Evolutionary conservation across 805 yeast genomes (phyloP), one percentile per base, ranked within the genome.

Genomic region (Isabelozyma rhagii): DNA sequence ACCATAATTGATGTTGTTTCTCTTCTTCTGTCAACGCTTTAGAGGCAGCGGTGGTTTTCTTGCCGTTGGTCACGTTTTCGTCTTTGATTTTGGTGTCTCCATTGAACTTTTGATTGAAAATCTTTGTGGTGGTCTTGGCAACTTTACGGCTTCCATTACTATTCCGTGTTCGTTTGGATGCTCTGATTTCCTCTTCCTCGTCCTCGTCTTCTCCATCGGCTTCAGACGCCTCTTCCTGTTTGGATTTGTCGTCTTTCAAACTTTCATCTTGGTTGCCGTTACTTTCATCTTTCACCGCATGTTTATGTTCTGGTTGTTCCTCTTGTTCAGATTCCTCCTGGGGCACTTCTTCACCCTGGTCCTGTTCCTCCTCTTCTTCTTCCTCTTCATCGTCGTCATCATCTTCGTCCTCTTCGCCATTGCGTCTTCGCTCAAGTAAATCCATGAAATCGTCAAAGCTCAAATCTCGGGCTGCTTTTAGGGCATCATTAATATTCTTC

Each of bases 1-100:
- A 62, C 78, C 79, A 75, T 46, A 75, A 64, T 56, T 74, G 78
- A 44, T 73, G 76, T 47, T 70, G 71, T 52, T 68, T 69, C 49
- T 75, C 79, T 41, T 72, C 74, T 14, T 71, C 74, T 8, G 69
- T 60, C 45, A 54, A 46, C 15, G 56, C 54, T 28, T 57, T 56
- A 39, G 57, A 54, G 40, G 55, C 51, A 18, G 15, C 34, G 39
- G 47, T 28, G 14, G 29, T 5, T 10, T 27, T 38, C 15, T 45
- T 46, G 46, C 18, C 43, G 34, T 45, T 31, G 11, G 31, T 14
- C 31, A 28, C 43, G n/a, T 38, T n/a, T 21, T 41, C 45, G 36
- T 49, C 42, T 13, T 29, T 36, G 17, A 14, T 15, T 39, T 27
- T 34, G 45, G 13, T 40, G 11, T 46, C 43, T 25, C 34, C 52